A percentile compares a stretch with the other conserved stretches of the same genome.
Conservation (phyloP, 768 basidiomycete genomes). For the Lactarius akahatsu region DNA sequence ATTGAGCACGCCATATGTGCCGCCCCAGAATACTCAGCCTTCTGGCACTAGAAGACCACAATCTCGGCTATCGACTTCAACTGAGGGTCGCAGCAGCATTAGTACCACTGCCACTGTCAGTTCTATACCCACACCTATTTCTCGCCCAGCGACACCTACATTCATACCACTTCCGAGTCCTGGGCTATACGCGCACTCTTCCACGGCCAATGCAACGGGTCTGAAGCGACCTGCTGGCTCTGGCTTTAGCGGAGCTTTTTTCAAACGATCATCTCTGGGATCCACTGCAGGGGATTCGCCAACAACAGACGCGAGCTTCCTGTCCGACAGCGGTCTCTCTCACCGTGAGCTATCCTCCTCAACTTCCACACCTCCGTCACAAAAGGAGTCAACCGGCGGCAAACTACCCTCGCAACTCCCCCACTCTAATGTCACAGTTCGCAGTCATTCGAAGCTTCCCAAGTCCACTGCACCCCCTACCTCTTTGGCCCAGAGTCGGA, state of each 20-base stretch:
- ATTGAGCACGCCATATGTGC: slow-evolving; percentile 43
- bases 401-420: slow-evolving; percentile 22
- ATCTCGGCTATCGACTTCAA: slow-evolving; percentile 70
- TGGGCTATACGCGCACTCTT: slow-evolving; percentile 44
- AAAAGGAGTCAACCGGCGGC: slow-evolving; percentile 19
- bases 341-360: slow-evolving; percentile 15
- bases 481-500: slow-evolving; percentile 36
- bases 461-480: slow-evolving; percentile 22
- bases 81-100: slow-evolving; percentile 41
- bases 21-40: slow-evolving; percentile 44
- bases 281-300: slow-evolving; percentile 41
- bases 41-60: slow-evolving; percentile 60
- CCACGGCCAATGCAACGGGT: slow-evolving; percentile 40
- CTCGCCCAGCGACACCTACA: slow-evolving; percentile 74
- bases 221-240: slow-evolving; percentile 64
- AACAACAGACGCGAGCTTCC: slow-evolving; percentile 27
- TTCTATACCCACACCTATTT: slow-evolving; percentile 63
- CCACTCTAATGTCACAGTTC: slow-evolving; percentile 34
- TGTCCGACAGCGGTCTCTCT: slow-evolving; percentile 25
- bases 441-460: slow-evolving; percentile 31
- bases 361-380: slow-evolving; percentile 18
- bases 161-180: slow-evolving; percentile 69
- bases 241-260: slow-evolving; percentile 38
- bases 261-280: slow-evolving; percentile 63
- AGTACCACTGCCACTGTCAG: slow-evolving; percentile 57